Percentiles rank a stretch among this genome's conserved stretches.
Conservation (phyloP, 2,329 filamentous ascomycete genomes). For the Verticillium isaacii region DNA sequence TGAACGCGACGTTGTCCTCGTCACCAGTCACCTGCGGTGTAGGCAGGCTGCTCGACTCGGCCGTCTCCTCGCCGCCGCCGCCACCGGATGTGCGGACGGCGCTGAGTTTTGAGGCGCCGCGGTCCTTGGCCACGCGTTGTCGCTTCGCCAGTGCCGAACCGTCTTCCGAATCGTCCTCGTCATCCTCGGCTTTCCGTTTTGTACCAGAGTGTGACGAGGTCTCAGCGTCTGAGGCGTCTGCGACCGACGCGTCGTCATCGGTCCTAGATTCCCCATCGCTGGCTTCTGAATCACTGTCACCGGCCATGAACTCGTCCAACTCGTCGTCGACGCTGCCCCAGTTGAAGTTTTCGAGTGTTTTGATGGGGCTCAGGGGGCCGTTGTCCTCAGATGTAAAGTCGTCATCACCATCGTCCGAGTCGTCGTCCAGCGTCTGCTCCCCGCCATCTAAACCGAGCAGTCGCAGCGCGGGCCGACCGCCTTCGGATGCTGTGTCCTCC, state of each 20-base stretch:
- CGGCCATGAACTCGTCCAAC: slow-evolving; percentile 66
- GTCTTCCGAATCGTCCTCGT: slow-evolving; percentile 14
- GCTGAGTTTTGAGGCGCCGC: slow-evolving; percentile 41
- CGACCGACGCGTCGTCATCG: slow-evolving; percentile 17
- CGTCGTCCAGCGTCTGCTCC: slow-evolving; percentile 16
- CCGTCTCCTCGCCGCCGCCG: slow-evolving; percentile 14
- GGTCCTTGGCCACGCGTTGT: slow-evolving; percentile 40
- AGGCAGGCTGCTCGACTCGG: slow-evolving; percentile 30
- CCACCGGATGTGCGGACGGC: slow-evolving; percentile 36
- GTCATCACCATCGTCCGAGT: slow-evolving; percentile 35
- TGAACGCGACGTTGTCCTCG: slow-evolving; percentile 26
- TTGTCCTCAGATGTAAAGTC: slow-evolving; percentile 46
- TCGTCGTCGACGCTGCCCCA: slow-evolving; percentile 66
- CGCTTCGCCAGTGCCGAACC: slow-evolving; percentile 41
- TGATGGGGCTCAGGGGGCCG: slow-evolving; percentile 43
- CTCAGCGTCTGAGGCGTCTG: slow-evolving; percentile 7
- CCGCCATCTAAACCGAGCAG: slow-evolving; percentile 12
- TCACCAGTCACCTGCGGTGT: slow-evolving; percentile 38
- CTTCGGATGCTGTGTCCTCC: slow-evolving; percentile 16
- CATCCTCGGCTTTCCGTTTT: slow-evolving; percentile 14
- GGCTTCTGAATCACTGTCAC: slow-evolving; percentile 44
- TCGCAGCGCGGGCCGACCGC: slow-evolving; percentile 16
- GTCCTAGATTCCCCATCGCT: slow-evolving; percentile 8
- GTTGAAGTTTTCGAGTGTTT: slow-evolving; percentile 53
- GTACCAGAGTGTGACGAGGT: slow-evolving; percentile 2